These are phyloP conservation scores for Alternaria sp. DNA, from an alignment of 2,329 filamentous ascomycete genomes.

Conservation along the genomic window DNA sequence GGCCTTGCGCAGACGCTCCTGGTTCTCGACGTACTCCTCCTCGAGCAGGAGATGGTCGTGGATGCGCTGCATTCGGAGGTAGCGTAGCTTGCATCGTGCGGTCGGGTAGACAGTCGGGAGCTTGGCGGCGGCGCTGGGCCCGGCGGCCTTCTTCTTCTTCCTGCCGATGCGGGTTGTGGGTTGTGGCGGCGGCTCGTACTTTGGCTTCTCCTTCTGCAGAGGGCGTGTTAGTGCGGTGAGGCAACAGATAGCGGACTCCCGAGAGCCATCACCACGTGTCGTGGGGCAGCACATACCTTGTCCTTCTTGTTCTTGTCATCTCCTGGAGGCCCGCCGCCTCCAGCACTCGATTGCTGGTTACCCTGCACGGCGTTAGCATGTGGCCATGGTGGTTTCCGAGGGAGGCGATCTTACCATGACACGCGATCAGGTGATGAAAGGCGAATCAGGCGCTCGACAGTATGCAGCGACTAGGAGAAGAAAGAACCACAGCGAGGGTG, in stretches of 20 bases:
- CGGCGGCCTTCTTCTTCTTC: conserved; percentile 97
- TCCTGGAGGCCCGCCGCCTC: conserved; percentile 68
- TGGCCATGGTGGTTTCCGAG: conserved; percentile 14
- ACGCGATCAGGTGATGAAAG: conserved; percentile 23
- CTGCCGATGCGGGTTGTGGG: conserved; percentile 96
- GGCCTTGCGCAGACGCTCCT: conserved; percentile 91
- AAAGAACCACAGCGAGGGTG: conserved; percentile 3
- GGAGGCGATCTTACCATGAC: conserved; percentile 43
- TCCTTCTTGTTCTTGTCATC: conserved; percentile 94
- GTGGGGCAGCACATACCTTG: conserved; percentile 48
- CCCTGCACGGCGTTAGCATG: conserved; percentile 63
- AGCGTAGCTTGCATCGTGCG: conserved; percentile 94
- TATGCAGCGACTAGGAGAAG: background rate
- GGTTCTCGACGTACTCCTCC: conserved; percentile 99
- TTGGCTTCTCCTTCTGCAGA: conserved; percentile 91
- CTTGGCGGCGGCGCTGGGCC: conserved; percentile 93
- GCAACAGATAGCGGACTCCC: conserved; percentile 3
- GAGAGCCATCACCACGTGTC: background rate
- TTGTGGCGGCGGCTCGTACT: conserved; percentile 97
- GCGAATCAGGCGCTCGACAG: background rate
- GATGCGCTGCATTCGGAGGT: conserved; percentile 97
- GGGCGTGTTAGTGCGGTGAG: conserved; percentile 9
- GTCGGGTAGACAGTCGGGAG: conserved; percentile 93
- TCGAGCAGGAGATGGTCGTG: conserved; percentile 97
- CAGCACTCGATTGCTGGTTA: conserved; percentile 87